Conservation (phyloP, 768 basidiomycete species). For the Terana coerulea region DNA sequence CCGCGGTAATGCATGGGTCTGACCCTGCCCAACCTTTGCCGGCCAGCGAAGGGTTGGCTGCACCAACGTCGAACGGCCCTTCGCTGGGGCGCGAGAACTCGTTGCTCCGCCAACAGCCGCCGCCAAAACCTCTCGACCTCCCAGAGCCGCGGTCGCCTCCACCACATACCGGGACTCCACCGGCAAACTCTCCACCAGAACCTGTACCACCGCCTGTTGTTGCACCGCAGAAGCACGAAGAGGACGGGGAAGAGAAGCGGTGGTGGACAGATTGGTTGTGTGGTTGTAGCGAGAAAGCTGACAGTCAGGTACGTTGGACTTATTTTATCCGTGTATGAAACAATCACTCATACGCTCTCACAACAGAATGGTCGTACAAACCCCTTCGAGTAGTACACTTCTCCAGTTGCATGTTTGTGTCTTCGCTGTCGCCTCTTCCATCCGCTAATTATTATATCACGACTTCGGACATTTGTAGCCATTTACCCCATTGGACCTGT, state of each 20-base stretch:
- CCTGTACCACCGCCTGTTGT: conserved; percentile 32
- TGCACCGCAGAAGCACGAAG: conserved; percentile 20
- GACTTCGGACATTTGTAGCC: conserved; percentile 11
- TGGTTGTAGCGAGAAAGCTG: conserved; percentile 73
- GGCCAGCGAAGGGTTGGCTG: conserved; percentile 21
- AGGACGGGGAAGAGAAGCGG: conserved; percentile 35
- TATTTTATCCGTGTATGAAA: background rate
- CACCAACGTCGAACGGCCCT: conserved; percentile 21
- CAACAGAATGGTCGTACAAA: conserved; percentile 75
- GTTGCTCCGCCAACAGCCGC: conserved; percentile 32
- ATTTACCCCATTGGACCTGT: conserved; percentile 3
- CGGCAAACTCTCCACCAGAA: conserved; percentile 30
- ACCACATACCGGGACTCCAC: conserved; percentile 39
- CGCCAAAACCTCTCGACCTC: conserved; percentile 55
- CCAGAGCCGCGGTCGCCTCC: conserved; percentile 59
- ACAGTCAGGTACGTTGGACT: conserved; percentile 53
- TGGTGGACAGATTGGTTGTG: conserved; percentile 92
- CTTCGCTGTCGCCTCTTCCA: background rate
- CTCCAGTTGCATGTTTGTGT: background rate
- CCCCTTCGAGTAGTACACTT: conserved; percentile 39
- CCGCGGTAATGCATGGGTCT: conserved; percentile 24
- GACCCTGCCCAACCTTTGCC: conserved; percentile 7
- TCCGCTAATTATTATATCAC: background rate
- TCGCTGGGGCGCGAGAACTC: conserved; percentile 15
- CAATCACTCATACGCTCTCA: background rate